Evolutionary conservation across 768 basidiomycete genomes (phyloP), one percentile per base, ranked within the genome.

Genomic region (Hypholoma sublateritium): DNA sequence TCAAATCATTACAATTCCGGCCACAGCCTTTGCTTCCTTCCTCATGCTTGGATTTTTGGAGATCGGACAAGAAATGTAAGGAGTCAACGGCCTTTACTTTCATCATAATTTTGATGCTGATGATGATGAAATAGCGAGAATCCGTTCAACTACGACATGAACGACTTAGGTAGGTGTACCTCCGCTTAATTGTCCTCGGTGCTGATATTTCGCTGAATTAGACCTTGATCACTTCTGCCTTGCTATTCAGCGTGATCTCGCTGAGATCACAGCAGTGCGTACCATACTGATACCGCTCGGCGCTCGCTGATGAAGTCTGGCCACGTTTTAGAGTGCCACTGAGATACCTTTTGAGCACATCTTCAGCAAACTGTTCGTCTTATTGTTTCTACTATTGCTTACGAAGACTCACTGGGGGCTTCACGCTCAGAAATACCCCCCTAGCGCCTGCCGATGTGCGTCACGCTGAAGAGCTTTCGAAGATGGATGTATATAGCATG

Each of bases 221-320:
- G 83, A 85, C 65, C 74, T 89, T 28, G 87, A 89, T 66, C 67
- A 72, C 37, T 88, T 86, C 75, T 87, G 85, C 62, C 70, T 83
- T 9, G 68, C 77, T n/a, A 79, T 90, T 57, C 78, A 83, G 60
- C 73, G 82, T 13, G 86, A 88, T 60, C 74, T 90, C 1, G 82
- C 85, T 49, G 83, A 87, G 67, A 83, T 90, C 62, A 87, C 86
- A 2, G 79, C 83, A 12, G 85, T 87, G 66, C 41, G 83, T 72
- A 25, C 35, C 28, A 32, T 32, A 9, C 28, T 2, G 28, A 32
- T 32, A 32, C 5, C 5, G 9, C 3, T 32, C 28, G 28, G 1
- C 5, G 9, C 3, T 32, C 28, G 28, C 28, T 32, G 5, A 32
- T 1, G 1, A 32, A 32, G 28, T 32, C 28, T 52, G 13, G 35